Percentiles rank a stretch among this genome's conserved stretches.
phyloP scores from a whole-genome alignment of 768 basidiomycete genomes.

The Ramaria sp. region DNA sequence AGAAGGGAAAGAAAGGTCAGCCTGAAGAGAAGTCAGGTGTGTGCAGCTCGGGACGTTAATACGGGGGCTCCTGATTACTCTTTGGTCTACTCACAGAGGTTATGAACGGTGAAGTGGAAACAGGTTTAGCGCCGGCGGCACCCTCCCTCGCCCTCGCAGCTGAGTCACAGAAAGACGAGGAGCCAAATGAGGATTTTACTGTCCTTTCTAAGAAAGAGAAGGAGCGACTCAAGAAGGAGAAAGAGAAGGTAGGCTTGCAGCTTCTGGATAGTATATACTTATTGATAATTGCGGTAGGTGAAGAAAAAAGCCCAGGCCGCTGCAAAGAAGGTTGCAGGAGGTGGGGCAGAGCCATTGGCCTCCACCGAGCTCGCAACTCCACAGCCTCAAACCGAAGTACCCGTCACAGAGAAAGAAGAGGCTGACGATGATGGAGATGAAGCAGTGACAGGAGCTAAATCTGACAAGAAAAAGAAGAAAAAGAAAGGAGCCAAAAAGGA shows the following conservation, averaged over 20 bases:
- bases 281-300: slow-evolving; percentile 35
- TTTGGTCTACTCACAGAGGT: neutral
- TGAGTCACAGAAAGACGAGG: slow-evolving; percentile 31
- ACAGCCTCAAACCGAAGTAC: slow-evolving; percentile 22
- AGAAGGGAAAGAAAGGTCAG: slow-evolving; percentile 47
- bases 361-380: slow-evolving; percentile 17
- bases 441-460: slow-evolving; percentile 32
- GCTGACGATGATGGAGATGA: slow-evolving; percentile 50
- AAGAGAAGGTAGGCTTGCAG: slow-evolving; percentile 63
- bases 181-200: slow-evolving; percentile 45
- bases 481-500: slow-evolving; percentile 59
- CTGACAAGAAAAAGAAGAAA: slow-evolving; percentile 79
- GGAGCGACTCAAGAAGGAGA: slow-evolving; percentile 93
- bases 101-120: slow-evolving; percentile 15
- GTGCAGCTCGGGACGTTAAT: slow-evolving; percentile 14
- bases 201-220: slow-evolving; percentile 92
- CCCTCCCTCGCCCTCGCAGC: slow-evolving; percentile 18
- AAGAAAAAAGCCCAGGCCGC: slow-evolving; percentile 93
- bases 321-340: slow-evolving; percentile 49
- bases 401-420: slow-evolving; percentile 44
- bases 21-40: slow-evolving; percentile 11
- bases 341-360: slow-evolving; percentile 18
- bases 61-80: slow-evolving; percentile 11
- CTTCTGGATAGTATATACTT: neutral
- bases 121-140: slow-evolving; percentile 13